Base-by-base conservation (phyloP, 1,284 basidiomycete species). In the Ustilago sp. region DNA sequence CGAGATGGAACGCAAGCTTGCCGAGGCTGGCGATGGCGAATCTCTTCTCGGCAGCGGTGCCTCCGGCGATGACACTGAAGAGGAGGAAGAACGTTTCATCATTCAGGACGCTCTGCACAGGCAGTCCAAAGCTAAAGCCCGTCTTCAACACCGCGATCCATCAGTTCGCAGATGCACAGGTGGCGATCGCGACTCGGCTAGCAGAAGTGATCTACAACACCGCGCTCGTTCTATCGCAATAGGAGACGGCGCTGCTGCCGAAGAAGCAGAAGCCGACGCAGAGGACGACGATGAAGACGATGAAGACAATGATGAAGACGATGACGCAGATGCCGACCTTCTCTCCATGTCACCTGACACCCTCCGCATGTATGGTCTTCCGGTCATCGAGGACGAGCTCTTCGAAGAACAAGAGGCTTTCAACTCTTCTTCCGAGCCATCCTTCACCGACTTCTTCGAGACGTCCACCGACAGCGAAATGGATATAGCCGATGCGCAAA, bases 371-470 rank as follows among this genome's bases (percentile, higher is more conserved):
- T 74, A 78, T 45, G 81, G 81, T 19, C 38, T 83, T 15, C 67
- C 77, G 32, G 72, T 63, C 43, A 67, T 81, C 51, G 77, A 77
- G 28, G 81, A 84, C 34, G 83, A 85, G 57, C 73, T 84, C 19
- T 83, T 85, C 52, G 80, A 82, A 53, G 73, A 80, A 51, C 83
- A 84, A 51, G 80, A 81, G 31, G 83, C 77, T 6, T 85, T 85
- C 73, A 74, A 78, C 23, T 81, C 82, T 13, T 81, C 81, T 3
- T 84, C 84, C 5, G 84, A 85, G 59, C 84, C 84, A 8, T 82
- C 80, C 15, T 85, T 85, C 54, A 83, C 83, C 48, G 84, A 85
- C 64, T 85, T 85, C 58, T 85, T 84, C 56, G 82, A 68, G 38
- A 79, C 84, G 0, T 79, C 81, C 4, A 77, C 77, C 34, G 82